Percentiles rank a stretch among this genome's conserved stretches.
Conservation (phyloP, 768 basidiomycete genomes). For the Trametes punicea region DNA sequence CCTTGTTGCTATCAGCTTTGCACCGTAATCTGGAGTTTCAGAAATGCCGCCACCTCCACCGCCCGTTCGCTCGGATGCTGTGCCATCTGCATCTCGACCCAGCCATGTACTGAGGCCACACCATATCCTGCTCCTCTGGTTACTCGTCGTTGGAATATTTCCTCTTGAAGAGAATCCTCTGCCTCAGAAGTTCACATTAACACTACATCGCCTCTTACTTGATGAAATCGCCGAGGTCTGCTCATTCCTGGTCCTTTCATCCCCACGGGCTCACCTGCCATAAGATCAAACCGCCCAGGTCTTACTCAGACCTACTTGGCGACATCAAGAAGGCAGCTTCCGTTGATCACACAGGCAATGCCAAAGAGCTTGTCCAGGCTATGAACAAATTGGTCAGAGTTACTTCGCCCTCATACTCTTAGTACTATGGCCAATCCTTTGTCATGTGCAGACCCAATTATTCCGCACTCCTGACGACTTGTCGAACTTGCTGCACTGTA, state of each 20-base stretch:
- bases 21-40: too few species aligned
- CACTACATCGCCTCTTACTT: conserved; percentile 63
- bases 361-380: neutral
- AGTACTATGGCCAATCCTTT: neutral
- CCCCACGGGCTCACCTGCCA: neutral
- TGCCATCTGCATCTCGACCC: conserved; percentile 43
- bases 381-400: conserved; percentile 14
- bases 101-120: conserved; percentile 73
- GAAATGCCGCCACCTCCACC: neutral
- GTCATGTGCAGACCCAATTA: neutral
- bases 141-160: conserved; percentile 53
- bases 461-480: conserved; percentile 17
- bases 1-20: too few species aligned
- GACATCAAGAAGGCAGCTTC: conserved; percentile 13
- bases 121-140: conserved; percentile 65
- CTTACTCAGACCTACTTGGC: conserved; percentile 34
- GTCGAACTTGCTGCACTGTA: conserved; percentile 22
- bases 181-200: conserved; percentile 55
- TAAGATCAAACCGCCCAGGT: conserved; percentile 63
- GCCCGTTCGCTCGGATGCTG: conserved; percentile 34
- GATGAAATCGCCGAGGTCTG: conserved; percentile 68
- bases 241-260: neutral
- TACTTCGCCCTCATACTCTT: too few species aligned
- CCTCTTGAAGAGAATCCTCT: conserved; percentile 39
- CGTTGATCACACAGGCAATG: neutral